Conservation (phyloP, 805 yeast species). For the Candida arabinofermentans region DNA sequence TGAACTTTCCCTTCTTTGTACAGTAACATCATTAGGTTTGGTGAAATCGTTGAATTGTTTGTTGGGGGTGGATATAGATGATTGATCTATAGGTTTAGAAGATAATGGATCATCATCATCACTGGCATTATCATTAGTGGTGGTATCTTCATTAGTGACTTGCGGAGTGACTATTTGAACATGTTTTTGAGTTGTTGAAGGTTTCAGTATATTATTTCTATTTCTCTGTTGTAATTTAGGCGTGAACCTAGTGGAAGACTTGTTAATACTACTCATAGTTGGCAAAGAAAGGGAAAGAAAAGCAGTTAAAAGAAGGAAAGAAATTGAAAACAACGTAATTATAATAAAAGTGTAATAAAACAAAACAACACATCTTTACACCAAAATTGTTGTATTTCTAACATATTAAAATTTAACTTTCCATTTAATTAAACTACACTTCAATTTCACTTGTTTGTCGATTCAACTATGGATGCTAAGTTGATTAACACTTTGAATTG, state of each 20-base stretch:
- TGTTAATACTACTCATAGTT: slow-evolving; percentile 33
- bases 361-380: no score
- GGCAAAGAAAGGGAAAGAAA: background rate
- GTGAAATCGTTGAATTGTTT: background rate
- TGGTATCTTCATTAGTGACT: background rate
- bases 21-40: background rate
- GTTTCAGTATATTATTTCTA: slow-evolving; percentile 7
- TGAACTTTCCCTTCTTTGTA: slow-evolving; percentile 2
- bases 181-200: background rate
- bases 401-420: no score
- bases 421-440: no score
- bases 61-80: background rate
- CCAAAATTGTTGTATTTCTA: no score
- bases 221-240: slow-evolving; percentile 46
- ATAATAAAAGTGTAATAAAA: no score
- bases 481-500: slow-evolving; percentile 22
- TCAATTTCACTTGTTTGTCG: no score
- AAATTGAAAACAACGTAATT: no score
- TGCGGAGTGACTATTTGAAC: background rate
- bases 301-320: background rate
- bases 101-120: no score
- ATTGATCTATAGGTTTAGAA: no score
- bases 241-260: slow-evolving; percentile 59
- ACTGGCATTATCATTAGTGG: background rate
- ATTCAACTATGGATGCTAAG: slow-evolving; percentile 12